Percentiles rank a stretch among this genome's conserved stretches.
Evolutionary conservation across 495 filamentous ascomycete species (phyloP).

Genomic region (Elaphomyces granulatus): DNA sequence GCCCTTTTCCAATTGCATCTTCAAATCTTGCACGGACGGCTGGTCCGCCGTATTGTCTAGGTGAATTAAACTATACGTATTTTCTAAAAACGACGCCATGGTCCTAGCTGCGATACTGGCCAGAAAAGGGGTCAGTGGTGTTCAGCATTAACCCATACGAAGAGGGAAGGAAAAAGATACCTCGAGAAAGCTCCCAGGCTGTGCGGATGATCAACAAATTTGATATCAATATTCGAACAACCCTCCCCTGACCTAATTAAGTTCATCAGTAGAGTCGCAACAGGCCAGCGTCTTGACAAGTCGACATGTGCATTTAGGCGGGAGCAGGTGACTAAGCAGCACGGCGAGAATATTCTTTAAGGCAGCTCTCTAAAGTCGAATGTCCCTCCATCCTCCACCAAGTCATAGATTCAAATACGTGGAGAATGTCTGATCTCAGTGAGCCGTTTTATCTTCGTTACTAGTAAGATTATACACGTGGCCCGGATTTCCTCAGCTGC

Average conservation of each 20-base stretch:
- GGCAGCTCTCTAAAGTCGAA: not conserved
- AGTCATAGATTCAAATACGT: slow-evolving; percentile 1
- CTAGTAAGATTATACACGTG: slow-evolving; percentile 50
- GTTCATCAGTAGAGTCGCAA: no score
- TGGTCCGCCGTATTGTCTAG: slow-evolving; percentile 90
- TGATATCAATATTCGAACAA: no score
- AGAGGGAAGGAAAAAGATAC: not conserved
- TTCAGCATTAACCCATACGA: not conserved
- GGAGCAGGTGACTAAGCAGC: no score
- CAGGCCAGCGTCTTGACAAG: no score
- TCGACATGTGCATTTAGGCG: no score
- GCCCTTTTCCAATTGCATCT: slow-evolving; percentile 91
- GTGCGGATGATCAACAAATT: no score
- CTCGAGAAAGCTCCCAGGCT: not conserved
- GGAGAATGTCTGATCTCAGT: slow-evolving; percentile 37
- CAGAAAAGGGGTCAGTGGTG: not conserved
- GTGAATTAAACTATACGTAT: slow-evolving; percentile 87
- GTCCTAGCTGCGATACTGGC: slow-evolving; percentile 23
- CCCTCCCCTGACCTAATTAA: no score
- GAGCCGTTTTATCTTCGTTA: slow-evolving; percentile 96
- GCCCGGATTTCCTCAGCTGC: slow-evolving; percentile 34
- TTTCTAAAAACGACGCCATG: slow-evolving; percentile 92
- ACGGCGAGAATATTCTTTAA: no score
- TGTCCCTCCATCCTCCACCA: slow-evolving; percentile 1
- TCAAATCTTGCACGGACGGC: slow-evolving; percentile 78